A percentile compares a stretch with the other conserved stretches of the same genome.
These are phyloP conservation scores for Backusella liffmaniae DNA, from an alignment of 192 early-diverging fungal genomes.

Conservation along the genomic window DNA sequence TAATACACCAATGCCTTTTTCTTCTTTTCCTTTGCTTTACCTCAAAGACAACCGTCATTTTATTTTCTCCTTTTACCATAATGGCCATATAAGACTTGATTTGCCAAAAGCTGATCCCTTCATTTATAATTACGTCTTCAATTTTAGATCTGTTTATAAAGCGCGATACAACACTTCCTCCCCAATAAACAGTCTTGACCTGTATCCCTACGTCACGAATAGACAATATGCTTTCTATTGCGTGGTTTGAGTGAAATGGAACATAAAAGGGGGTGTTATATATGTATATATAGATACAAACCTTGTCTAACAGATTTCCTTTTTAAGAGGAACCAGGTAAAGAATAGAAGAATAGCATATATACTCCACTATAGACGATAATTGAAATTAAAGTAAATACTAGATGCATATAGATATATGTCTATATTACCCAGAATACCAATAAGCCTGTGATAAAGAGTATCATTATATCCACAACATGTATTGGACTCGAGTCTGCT, in stretches of 20 bases:
- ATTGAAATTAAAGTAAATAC: too few relatives aligned
- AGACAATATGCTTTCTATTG: slow-evolving; percentile 61
- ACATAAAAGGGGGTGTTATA: neutral
- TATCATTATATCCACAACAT: neutral
- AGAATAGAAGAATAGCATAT: neutral
- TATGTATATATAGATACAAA: neutral
- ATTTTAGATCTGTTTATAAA: slow-evolving; percentile 70
- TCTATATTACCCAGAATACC: slow-evolving; percentile 1
- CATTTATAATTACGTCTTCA: slow-evolving; percentile 71
- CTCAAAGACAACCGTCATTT: slow-evolving; percentile 71
- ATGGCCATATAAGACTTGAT: slow-evolving; percentile 74
- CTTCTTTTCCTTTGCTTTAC: slow-evolving; percentile 31
- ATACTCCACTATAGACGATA: neutral
- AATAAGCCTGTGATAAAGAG: neutral
- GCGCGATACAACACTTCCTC: slow-evolving; percentile 42
- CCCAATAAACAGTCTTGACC: slow-evolving; percentile 55
- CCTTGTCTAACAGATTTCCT: slow-evolving; percentile 37
- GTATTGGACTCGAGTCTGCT: neutral
- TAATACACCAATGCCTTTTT: neutral
- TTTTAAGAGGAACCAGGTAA: slow-evolving; percentile 33
- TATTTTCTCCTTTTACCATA: slow-evolving; percentile 56
- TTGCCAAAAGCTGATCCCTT: slow-evolving; percentile 71
- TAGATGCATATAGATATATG: neutral
- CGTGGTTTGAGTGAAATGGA: neutral
- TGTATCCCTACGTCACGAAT: slow-evolving; percentile 71